phyloP scores from a whole-genome alignment of 1,284 basidiomycete species.

The Fomes fomentarius region DNA sequence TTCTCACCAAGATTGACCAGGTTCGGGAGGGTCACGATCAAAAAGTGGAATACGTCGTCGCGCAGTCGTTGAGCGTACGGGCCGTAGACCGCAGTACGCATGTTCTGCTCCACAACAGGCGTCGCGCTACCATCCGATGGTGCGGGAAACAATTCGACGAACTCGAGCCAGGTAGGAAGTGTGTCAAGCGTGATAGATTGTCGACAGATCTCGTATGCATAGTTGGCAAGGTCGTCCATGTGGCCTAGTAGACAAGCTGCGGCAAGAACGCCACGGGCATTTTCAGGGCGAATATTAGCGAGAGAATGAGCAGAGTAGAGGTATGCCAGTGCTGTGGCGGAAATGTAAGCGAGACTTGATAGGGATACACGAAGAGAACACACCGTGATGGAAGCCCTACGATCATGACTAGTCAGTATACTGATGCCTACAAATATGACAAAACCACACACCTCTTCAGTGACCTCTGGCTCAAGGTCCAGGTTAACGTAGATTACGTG shows the following conservation, averaged over 20 bases:
- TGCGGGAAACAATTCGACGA: conserved; percentile 63
- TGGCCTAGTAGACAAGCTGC: conserved; percentile 82
- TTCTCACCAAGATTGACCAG: conserved; percentile 44
- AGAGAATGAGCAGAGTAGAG: conserved; percentile 77
- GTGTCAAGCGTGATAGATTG: conserved; percentile 75
- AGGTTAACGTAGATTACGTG: conserved; percentile 74
- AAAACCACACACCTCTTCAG: conserved; percentile 67
- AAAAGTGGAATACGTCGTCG: conserved; percentile 76
- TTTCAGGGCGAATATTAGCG: conserved; percentile 68
- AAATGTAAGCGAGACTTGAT: neutral
- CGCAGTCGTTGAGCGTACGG: conserved; percentile 69
- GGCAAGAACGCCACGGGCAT: conserved; percentile 82
- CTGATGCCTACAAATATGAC: neutral
- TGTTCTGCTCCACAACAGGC: conserved; percentile 42
- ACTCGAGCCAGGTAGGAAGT: conserved; percentile 76
- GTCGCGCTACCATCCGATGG: conserved; percentile 54
- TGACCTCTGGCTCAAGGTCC: conserved; percentile 79
- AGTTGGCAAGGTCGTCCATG: conserved; percentile 80
- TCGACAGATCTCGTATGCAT: conserved; percentile 78
- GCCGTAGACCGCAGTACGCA: conserved; percentile 63
- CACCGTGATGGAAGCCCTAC: conserved; percentile 68
- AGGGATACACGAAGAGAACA: conserved; percentile 40
- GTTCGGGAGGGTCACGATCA: conserved; percentile 73
- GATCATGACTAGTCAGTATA: neutral
- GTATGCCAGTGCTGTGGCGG: conserved; percentile 66